A percentile compares a stretch with the other conserved stretches of the same genome.
Conservation (phyloP, 495 filamentous ascomycete genomes). For the Platismatia glauca region DNA sequence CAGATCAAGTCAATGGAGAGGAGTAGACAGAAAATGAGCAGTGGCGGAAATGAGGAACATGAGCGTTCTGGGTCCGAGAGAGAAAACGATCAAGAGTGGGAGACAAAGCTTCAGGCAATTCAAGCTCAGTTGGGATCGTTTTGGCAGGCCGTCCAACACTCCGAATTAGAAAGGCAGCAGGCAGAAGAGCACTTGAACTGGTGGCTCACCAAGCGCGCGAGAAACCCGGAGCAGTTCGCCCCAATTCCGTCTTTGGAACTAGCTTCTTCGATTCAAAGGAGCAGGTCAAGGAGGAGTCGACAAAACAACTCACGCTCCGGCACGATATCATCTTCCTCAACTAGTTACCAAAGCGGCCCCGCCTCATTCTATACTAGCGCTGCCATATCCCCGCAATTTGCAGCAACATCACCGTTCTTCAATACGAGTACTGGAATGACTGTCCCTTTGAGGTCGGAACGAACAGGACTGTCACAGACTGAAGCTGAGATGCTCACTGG, state of each 20-base stretch:
- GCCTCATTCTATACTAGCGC: constrained; percentile 38
- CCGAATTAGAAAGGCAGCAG: constrained; percentile 43
- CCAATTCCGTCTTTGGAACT: constrained; percentile 36
- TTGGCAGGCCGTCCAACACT: constrained; percentile 40
- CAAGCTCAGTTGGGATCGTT: constrained; percentile 45
- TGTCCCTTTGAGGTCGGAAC: constrained; percentile 33
- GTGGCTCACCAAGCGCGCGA: constrained; percentile 38
- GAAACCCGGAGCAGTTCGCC: constrained; percentile 37
- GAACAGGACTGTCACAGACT: constrained; percentile 33
- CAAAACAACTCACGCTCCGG: constrained; percentile 43
- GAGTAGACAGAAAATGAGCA: constrained; percentile 49
- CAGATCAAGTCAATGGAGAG: constrained; percentile 57
- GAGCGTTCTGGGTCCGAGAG: constrained; percentile 41
- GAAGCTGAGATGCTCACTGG: constrained; percentile 43
- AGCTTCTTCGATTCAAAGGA: constrained; percentile 31
- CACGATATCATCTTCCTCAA: constrained; percentile 40
- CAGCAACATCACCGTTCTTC: constrained; percentile 44
- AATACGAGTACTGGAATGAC: constrained; percentile 53
- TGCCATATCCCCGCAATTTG: constrained; percentile 43
- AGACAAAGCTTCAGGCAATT: constrained; percentile 38
- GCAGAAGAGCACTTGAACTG: constrained; percentile 45
- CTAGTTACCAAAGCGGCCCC: constrained; percentile 31
- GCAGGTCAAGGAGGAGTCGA: constrained; percentile 39
- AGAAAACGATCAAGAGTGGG: constrained; percentile 51
- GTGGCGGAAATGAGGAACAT: constrained; percentile 42